Percentiles rank a stretch among this genome's conserved stretches.
These are phyloP conservation scores for Bryoglossum gracile DNA, from an alignment of 495 filamentous ascomycete species.

Conservation along the genomic window DNA sequence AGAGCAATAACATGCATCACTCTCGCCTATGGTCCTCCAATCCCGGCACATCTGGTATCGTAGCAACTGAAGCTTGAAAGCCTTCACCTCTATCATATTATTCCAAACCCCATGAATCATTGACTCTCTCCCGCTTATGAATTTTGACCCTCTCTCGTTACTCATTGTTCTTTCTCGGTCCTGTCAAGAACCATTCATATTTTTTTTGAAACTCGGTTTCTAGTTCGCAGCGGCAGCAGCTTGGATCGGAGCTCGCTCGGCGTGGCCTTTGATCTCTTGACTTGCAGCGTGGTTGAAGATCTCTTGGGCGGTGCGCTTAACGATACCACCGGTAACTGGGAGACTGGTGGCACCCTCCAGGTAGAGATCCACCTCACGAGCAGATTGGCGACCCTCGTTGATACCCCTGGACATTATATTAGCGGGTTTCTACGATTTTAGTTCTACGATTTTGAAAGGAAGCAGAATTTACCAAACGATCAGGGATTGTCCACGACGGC, in stretches of 20 bases:
- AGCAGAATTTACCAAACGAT: conserved; percentile 94
- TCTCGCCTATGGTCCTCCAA: background rate
- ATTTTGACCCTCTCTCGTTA: background rate
- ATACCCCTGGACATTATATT: conserved; percentile 64
- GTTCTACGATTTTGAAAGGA: no score
- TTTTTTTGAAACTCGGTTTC: background rate
- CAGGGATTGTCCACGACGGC: conserved; percentile 89
- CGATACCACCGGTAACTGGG: conserved; percentile 91
- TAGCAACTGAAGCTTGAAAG: conserved; percentile 2
- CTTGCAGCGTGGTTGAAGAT: conserved; percentile 34
- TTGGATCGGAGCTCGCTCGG: conserved; percentile 25
- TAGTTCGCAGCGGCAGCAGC: conserved; percentile 26
- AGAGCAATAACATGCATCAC: background rate
- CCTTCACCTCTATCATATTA: background rate
- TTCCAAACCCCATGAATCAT: background rate
- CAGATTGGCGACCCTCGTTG: conserved; percentile 93
- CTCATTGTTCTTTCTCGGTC: background rate
- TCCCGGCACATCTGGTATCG: conserved; percentile 5
- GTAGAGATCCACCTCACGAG: conserved; percentile 88
- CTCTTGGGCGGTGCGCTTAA: conserved; percentile 72
- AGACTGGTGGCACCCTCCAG: conserved; percentile 75
- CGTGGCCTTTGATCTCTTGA: conserved; percentile 26
- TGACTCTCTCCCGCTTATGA: background rate
- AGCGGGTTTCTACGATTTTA: no score
- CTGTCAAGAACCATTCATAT: background rate